phyloP scores from a whole-genome alignment of 2,329 filamentous ascomycete genomes.

The Alternaria atra region DNA sequence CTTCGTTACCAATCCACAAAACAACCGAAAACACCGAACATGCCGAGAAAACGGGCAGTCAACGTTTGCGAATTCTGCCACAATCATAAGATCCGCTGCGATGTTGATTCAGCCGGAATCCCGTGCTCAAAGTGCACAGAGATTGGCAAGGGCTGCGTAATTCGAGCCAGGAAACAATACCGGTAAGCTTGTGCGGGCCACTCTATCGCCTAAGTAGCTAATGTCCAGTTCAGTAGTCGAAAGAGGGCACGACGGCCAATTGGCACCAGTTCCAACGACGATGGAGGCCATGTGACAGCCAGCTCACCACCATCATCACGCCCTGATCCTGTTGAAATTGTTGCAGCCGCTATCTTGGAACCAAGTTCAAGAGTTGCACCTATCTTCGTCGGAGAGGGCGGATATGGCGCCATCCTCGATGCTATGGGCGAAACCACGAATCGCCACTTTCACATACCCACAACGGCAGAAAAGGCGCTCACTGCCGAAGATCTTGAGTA shows the following conservation, averaged over 20 bases:
- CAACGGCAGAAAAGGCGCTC: slow-evolving; percentile 16
- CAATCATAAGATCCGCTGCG: slow-evolving; percentile 19
- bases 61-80: slow-evolving; percentile 22
- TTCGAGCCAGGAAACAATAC: slow-evolving; percentile 19
- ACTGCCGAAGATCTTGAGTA: slow-evolving; percentile 36
- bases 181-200: not conserved
- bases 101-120: slow-evolving; percentile 7
- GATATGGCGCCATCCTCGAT: not conserved
- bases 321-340: not conserved
- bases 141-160: slow-evolving; percentile 5
- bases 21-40: slow-evolving; percentile 16
- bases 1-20: not conserved
- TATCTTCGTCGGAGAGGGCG: not conserved
- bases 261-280: not conserved
- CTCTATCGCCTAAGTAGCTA: not conserved
- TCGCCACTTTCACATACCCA: slow-evolving; percentile 20
- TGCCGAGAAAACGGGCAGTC: slow-evolving; percentile 18
- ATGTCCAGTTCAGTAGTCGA: not conserved
- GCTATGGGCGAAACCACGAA: not conserved
- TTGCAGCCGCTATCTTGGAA: not conserved
- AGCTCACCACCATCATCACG: not conserved
- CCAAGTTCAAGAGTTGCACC: not conserved
- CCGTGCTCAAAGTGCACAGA: slow-evolving; percentile 21
- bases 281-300: not conserved
- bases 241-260: not conserved